Base-by-base conservation (phyloP, 768 basidiomycete species). In the Panus rudis region DNA sequence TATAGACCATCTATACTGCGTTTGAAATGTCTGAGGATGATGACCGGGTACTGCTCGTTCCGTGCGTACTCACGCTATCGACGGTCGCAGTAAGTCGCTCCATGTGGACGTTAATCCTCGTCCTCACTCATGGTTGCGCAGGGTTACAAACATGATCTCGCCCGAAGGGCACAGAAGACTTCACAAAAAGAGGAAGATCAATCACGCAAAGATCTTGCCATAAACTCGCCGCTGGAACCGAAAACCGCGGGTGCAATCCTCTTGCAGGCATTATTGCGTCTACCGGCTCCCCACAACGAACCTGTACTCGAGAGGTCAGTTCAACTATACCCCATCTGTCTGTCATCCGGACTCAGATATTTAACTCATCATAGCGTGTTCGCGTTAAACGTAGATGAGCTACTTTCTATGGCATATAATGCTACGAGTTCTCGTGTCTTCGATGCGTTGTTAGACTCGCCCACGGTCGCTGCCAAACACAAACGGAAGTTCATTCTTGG, bases 241-340 rank as follows among this genome's bases (percentile, higher is more conserved):
- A 86, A 78, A 52, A 75, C 84, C 11, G 90, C 92, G 58, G 94
- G 94, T 1, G 85, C 88, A 3, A 62, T 97, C 14, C 63, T 99
- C 11, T 63, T 97, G 2, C 92, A 98, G 61, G 80, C 85, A 3
- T 65, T 97, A 46, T 72, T 97, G 20, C 74, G 72, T 23, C 70
- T 96, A 19, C 62, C 76, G 1, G 69, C 74, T 7, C 79, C 84
- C 2, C 75, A 84, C 51, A 84, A 87, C 54, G 69, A 75, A 37
- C 63, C 76, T 19, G 78, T 92, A 3, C 63, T 83, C 19, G 71
- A 83, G 23, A 87, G 84, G 92, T 89, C 47, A 45, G 66, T 41
- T 23, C 12, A 0, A 27, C 34, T 30, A 45, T n/a, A 24, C 19
- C 20, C 4, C 26, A 13, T 17, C 41, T 33, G 11, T 27, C 24